Percentiles rank a stretch among this genome's conserved stretches.
phyloP scores from a whole-genome alignment of 768 basidiomycete species.

The Boletus huronensis region DNA sequence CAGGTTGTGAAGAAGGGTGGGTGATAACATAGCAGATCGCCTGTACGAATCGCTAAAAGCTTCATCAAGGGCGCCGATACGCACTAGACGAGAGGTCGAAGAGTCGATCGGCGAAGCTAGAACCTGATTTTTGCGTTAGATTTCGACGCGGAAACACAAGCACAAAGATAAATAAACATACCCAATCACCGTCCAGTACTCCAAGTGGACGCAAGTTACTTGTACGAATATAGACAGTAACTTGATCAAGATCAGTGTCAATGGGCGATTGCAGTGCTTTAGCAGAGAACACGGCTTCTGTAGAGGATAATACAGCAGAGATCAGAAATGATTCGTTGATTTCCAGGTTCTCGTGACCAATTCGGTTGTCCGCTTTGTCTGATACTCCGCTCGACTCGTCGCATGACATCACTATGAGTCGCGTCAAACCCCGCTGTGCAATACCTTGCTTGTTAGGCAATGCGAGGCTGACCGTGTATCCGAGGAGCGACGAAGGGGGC shows the following conservation, averaged over 20 bases:
- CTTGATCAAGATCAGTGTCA: slow-evolving; percentile 42
- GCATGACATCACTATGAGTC: slow-evolving; percentile 46
- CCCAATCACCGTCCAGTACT: slow-evolving; percentile 76
- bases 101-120: slow-evolving; percentile 40
- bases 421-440: slow-evolving; percentile 45
- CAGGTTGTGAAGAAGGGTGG: slow-evolving; percentile 55
- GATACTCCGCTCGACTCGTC: slow-evolving; percentile 8
- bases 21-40: slow-evolving; percentile 37
- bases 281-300: slow-evolving; percentile 26
- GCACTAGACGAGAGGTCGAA: slow-evolving; percentile 48
- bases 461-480: slow-evolving; percentile 54
- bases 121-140: slow-evolving; percentile 39
- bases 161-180: slow-evolving; percentile 33
- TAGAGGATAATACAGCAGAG: slow-evolving; percentile 40
- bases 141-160: neutral
- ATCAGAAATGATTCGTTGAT: slow-evolving; percentile 74
- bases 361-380: slow-evolving; percentile 6
- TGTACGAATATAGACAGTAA: slow-evolving; percentile 59
- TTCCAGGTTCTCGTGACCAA: slow-evolving; percentile 48
- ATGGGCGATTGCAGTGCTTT: slow-evolving; percentile 34
- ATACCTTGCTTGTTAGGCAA: slow-evolving; percentile 76
- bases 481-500: slow-evolving; percentile 20
- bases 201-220: slow-evolving; percentile 65
- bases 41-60: slow-evolving; percentile 35
- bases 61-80: slow-evolving; percentile 51